Conservation (phyloP, 2,329 filamentous ascomycete genomes). For the Lecanoromycetidae sp. region DNA sequence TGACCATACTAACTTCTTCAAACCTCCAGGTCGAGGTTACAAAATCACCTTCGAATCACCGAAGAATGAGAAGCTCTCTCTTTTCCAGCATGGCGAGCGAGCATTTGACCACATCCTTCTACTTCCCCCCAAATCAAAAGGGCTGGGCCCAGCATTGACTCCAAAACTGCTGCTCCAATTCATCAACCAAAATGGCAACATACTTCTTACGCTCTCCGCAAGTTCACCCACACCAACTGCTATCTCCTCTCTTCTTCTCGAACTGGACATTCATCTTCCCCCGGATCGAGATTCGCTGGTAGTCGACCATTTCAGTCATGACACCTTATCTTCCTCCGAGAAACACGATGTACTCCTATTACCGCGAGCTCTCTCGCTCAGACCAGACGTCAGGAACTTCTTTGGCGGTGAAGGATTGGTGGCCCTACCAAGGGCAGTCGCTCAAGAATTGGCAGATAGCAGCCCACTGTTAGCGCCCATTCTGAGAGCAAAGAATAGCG, state of each 20-base stretch:
- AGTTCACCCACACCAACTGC: constrained; percentile 57
- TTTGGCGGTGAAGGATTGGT: constrained; percentile 60
- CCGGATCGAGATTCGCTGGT: constrained; percentile 72
- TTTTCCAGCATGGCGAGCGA: constrained; percentile 79
- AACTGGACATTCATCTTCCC: constrained; percentile 82
- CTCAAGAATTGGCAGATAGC: constrained; percentile 65
- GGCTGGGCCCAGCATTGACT: constrained; percentile 76
- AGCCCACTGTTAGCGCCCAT: constrained; percentile 70
- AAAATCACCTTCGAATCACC: constrained; percentile 69
- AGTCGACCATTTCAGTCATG: constrained; percentile 94
- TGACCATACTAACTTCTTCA: background rate
- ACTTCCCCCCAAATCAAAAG: constrained; percentile 81
- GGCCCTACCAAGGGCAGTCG: constrained; percentile 70
- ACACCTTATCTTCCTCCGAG: constrained; percentile 61
- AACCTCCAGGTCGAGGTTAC: constrained; percentile 61
- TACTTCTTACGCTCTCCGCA: constrained; percentile 73
- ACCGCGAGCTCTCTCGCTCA: constrained; percentile 52
- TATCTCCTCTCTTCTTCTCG: constrained; percentile 65
- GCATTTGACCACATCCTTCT: constrained; percentile 85
- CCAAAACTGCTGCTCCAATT: constrained; percentile 82
- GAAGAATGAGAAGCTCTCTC: constrained; percentile 61
- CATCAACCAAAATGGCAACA: constrained; percentile 80
- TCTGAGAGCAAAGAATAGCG: constrained; percentile 67
- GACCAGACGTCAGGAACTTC: constrained; percentile 61
- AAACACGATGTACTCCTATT: constrained; percentile 81